Base-by-base conservation (phyloP, 495 filamentous ascomycete species). In the Cercophora newfieldiana region DNA sequence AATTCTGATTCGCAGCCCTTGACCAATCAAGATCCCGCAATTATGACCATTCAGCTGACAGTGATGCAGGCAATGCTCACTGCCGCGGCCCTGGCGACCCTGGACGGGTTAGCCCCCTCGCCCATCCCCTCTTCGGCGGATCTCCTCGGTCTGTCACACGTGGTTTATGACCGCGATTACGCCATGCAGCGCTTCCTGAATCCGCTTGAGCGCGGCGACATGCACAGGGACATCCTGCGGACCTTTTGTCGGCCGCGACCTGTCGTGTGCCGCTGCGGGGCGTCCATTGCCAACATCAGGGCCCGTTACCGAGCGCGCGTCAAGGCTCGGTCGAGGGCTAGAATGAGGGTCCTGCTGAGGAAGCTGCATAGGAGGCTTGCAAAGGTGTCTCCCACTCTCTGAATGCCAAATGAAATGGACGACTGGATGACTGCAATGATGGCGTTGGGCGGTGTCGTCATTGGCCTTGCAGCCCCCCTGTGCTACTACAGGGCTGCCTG, bases 211-310 rank as follows among this genome's bases (percentile, higher is more conserved):
- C 2, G 12, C 50, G 50, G 50, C 6, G 50, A 53, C 50, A 26
- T 53, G 50, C 50, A 26, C n/a, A 22, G 50, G 24, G 50, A 53
- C 24, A 53, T 53, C 50, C 24, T 53, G 8, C n/a, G 5, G 21
- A 22, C 24, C 50, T 53, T 53, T 26, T 53, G 50, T 26, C 50
- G 50, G 21, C 50, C 50, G n/a, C 50, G 50, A 7, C 50, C 50
- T 22, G 50, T 53, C 50, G 21, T 53, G 21, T 53, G 50, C 50
- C 50, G 50, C 12, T 53, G 50, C n/a, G 50, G 50, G 21, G 50
- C n/a, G 21, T 53, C 50, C 8, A 53, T 53, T 19, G 5, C 19
- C 22, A 19, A n/a, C 21, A 53, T 53, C 50, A 22, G 10, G 3
- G 50, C 50, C 6, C 50, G 50, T 22, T 26, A 53, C 50, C 50